phyloP scores from a whole-genome alignment of 805 yeast genomes.

The Hanseniaspora opuntiae region DNA sequence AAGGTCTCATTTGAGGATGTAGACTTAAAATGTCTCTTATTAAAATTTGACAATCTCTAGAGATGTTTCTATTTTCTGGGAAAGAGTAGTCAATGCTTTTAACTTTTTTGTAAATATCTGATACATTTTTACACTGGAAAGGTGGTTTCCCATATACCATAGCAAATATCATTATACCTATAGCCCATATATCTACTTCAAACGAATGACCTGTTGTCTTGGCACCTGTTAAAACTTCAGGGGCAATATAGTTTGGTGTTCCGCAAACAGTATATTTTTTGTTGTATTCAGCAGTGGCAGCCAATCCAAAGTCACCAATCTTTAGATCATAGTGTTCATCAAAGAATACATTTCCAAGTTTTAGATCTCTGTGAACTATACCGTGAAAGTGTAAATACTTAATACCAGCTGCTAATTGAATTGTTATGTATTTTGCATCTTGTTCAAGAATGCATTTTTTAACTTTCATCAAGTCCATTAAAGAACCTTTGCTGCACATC shows the following conservation, averaged over 20 bases:
- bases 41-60: slow-evolving; percentile 58
- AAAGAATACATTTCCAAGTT: slow-evolving; percentile 87
- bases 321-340: slow-evolving; percentile 89
- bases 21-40: slow-evolving; percentile 61
- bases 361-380: slow-evolving; percentile 90
- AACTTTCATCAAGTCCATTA: slow-evolving; percentile 79
- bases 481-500: slow-evolving; percentile 85
- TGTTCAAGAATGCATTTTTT: slow-evolving; percentile 81
- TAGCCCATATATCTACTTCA: slow-evolving; percentile 95
- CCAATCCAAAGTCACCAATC: slow-evolving; percentile 95
- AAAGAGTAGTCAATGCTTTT: slow-evolving; percentile 66
- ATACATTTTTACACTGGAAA: slow-evolving; percentile 89
- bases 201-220: slow-evolving; percentile 79
- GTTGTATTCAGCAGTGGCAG: slow-evolving; percentile 76
- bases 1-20: slow-evolving; percentile 71
- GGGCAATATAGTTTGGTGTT: slow-evolving; percentile 97
- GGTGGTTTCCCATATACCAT: slow-evolving; percentile 91
- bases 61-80: slow-evolving; percentile 55
- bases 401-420: slow-evolving; percentile 88
- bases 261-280: slow-evolving; percentile 93
- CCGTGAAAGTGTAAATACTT: slow-evolving; percentile 82
- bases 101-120: slow-evolving; percentile 82
- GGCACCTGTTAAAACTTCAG: slow-evolving; percentile 77
- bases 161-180: slow-evolving; percentile 93
- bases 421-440: slow-evolving; percentile 78